Conservation (phyloP, 2,329 filamentous ascomycete genomes). For the Dactylellina cionopaga region DNA sequence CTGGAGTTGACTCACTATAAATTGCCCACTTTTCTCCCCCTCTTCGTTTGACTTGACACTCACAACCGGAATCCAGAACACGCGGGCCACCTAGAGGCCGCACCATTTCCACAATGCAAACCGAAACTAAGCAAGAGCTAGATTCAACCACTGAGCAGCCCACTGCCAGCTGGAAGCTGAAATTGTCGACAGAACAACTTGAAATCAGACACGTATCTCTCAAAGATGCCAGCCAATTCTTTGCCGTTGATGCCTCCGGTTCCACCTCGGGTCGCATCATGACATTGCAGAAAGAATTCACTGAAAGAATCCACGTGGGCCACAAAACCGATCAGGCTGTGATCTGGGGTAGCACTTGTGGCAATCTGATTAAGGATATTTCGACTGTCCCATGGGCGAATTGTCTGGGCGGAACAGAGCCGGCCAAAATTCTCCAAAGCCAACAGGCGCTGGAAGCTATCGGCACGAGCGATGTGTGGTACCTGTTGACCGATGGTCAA, state of each 20-base stretch:
- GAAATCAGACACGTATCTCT: neutral
- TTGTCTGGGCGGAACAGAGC: neutral
- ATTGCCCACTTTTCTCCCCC: too few species aligned
- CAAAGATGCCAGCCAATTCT: slow-evolving; percentile 56
- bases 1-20: too few species aligned
- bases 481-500: slow-evolving; percentile 59
- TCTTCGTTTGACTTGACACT: too few species aligned
- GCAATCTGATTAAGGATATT: neutral
- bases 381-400: neutral
- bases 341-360: neutral
- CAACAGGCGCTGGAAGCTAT: slow-evolving; percentile 54
- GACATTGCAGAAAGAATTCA: slow-evolving; percentile 54
- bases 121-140: neutral
- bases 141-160: neutral
- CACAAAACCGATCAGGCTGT: neutral
- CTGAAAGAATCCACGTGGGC: slow-evolving; percentile 41
- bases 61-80: too few species aligned
- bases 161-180: neutral
- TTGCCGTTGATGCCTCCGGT: slow-evolving; percentile 59
- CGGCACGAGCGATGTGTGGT: slow-evolving; percentile 58
- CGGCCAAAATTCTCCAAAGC: slow-evolving; percentile 55
- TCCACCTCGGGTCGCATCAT: slow-evolving; percentile 56
- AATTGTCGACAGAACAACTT: neutral
- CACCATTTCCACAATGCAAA: neutral
- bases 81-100: too few species aligned